Conservation (phyloP, 495 filamentous ascomycete species). For the Aspergillus bertholletiae region DNA sequence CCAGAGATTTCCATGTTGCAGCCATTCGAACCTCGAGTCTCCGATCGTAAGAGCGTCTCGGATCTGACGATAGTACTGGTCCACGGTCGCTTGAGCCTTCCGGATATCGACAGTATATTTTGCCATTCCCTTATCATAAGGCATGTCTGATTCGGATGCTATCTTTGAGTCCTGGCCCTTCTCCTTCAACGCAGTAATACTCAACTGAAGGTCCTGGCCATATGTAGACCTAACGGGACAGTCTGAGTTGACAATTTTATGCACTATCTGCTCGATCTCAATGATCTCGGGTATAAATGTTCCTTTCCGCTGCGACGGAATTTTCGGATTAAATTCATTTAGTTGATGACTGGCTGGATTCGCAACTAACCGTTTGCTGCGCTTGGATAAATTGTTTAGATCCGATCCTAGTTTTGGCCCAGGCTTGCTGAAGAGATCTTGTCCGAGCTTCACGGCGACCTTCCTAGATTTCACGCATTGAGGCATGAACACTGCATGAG, state of each 20-base stretch:
- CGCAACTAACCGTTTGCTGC: too few relatives aligned
- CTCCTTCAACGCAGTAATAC: conserved; percentile 22
- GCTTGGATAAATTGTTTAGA: too few relatives aligned
- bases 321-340: background rate
- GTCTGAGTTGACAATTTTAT: conserved; percentile 20
- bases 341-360: too few relatives aligned
- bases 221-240: conserved; percentile 31
- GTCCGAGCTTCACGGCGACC: too few relatives aligned
- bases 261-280: conserved; percentile 36
- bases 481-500: too few relatives aligned
- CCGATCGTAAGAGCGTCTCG: conserved; percentile 18
- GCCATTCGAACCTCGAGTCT: conserved; percentile 41
- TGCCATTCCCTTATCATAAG: too few relatives aligned
- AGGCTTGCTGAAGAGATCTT: conserved; percentile 11
- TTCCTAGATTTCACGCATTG: too few relatives aligned
- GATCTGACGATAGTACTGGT: conserved; percentile 15
- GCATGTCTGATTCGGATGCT: too few relatives aligned
- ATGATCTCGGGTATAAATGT: background rate
- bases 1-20: conserved; percentile 46
- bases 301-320: too few relatives aligned
- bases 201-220: conserved; percentile 32
- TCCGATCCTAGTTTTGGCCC: too few relatives aligned
- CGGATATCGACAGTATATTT: conserved; percentile 7
- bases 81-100: conserved; percentile 9
- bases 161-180: too few relatives aligned